Conservation (phyloP, 768 basidiomycete species). For the Boletus barrowsii region DNA sequence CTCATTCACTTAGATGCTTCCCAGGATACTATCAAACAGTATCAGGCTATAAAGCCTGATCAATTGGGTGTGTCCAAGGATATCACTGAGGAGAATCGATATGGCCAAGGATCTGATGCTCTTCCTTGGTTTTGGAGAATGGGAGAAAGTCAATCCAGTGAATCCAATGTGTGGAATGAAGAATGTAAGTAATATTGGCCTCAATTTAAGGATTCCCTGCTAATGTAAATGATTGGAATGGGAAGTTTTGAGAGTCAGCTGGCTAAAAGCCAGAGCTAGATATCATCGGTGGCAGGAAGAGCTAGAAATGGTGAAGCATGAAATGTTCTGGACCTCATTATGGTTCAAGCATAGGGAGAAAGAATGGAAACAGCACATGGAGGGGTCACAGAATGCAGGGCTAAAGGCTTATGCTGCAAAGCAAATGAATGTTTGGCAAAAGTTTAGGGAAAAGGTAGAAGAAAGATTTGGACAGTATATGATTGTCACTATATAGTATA, state of each 20-base stretch:
- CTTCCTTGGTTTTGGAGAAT: neutral
- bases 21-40: neutral
- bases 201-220: too few species aligned
- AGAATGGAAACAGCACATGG: neutral
- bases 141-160: neutral
- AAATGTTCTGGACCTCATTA: neutral
- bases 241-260: neutral
- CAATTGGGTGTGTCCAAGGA: neutral
- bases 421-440: neutral
- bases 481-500: too few species aligned
- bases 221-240: neutral
- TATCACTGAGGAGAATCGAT: neutral
- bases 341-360: neutral
- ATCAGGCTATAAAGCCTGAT: neutral
- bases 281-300: neutral
- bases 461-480: neutral
- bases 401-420: neutral
- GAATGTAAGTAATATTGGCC: neutral
- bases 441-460: neutral
- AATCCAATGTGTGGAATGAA: neutral
- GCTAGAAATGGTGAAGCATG: neutral
- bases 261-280: neutral
- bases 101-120: neutral
- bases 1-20: neutral
- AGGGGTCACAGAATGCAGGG: neutral